These are phyloP conservation scores for Candida maltosa DNA, from an alignment of 805 yeast species.

Conservation along the genomic window DNA sequence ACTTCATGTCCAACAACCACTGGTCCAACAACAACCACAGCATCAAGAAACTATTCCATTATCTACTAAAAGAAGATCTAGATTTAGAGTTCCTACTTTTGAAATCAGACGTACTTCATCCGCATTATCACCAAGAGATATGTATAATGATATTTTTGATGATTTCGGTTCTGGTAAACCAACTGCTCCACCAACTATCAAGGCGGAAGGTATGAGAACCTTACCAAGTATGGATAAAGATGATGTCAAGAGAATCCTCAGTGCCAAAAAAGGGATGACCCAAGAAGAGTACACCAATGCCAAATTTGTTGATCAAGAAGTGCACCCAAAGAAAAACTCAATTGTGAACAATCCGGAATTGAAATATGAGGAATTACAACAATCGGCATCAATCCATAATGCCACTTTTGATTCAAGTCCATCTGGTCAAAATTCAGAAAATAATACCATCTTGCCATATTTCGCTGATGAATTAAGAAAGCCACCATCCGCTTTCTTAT, in stretches of 20 bases:
- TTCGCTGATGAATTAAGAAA: slow-evolving; percentile 34
- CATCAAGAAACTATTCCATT: not conserved
- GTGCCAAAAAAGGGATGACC: slow-evolving; percentile 33
- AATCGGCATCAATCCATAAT: slow-evolving; percentile 31
- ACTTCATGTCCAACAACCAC: not conserved
- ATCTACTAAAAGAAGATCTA: slow-evolving; percentile 17
- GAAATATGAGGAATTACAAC: slow-evolving; percentile 26
- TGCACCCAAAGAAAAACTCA: slow-evolving; percentile 22
- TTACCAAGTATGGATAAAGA: slow-evolving; percentile 48
- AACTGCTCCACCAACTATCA: slow-evolving; percentile 31
- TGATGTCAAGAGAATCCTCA: slow-evolving; percentile 40
- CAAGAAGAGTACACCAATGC: slow-evolving; percentile 38
- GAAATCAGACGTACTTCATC: slow-evolving; percentile 37
- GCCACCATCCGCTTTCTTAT: slow-evolving; percentile 25
- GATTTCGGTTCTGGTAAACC: slow-evolving; percentile 18
- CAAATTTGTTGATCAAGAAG: slow-evolving; percentile 21
- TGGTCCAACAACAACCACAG: slow-evolving; percentile 1
- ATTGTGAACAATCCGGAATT: slow-evolving; percentile 22
- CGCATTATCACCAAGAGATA: slow-evolving; percentile 32
- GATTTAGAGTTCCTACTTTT: slow-evolving; percentile 39
- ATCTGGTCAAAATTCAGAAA: not conserved
- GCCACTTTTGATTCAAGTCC: slow-evolving; percentile 21
- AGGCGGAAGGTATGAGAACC: slow-evolving; percentile 44
- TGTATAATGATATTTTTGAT: slow-evolving; percentile 37
- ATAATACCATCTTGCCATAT: slow-evolving; percentile 25